Conservation (phyloP, 1,284 basidiomycete species). For the Abortiporus biennis region DNA sequence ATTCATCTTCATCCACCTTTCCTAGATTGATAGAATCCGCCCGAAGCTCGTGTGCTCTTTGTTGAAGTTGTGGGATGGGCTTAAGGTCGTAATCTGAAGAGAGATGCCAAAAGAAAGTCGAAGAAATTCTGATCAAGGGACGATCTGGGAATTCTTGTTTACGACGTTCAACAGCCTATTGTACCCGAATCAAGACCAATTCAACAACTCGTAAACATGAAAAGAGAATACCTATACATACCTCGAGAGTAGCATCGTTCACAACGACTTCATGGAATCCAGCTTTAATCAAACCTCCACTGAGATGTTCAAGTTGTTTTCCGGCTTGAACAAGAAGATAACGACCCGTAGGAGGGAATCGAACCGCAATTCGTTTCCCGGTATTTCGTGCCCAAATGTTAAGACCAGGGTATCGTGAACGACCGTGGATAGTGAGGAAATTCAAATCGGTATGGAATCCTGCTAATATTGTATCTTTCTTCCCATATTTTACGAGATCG, state of each 20-base stretch:
- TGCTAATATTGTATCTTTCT: constrained; percentile 77
- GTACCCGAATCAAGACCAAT: constrained; percentile 7
- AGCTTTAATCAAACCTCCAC: constrained; percentile 84
- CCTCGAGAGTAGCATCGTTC: constrained; percentile 70
- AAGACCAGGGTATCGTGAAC: constrained; percentile 78
- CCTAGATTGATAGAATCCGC: constrained; percentile 31
- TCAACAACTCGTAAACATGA: not conserved
- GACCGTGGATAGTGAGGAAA: constrained; percentile 86
- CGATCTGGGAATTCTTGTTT: constrained; percentile 57
- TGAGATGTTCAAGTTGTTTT: constrained; percentile 87
- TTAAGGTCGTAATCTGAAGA: constrained; percentile 76
- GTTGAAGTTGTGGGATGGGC: constrained; percentile 53
- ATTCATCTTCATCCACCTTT: constrained; percentile 34
- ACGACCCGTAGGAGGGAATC: constrained; percentile 67
- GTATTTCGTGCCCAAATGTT: constrained; percentile 91
- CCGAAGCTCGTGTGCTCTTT: constrained; percentile 36
- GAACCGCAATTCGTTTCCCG: constrained; percentile 80
- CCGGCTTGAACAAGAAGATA: constrained; percentile 84
- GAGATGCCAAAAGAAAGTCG: constrained; percentile 92
- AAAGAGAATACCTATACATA: constrained; percentile 22
- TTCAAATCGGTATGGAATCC: constrained; percentile 88
- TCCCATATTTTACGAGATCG: constrained; percentile 72
- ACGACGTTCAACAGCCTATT: constrained; percentile 60
- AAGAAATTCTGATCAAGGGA: constrained; percentile 88
- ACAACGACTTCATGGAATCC: constrained; percentile 91